Percentiles rank a stretch among this genome's conserved stretches.
phyloP scores from a whole-genome alignment of 2,329 filamentous ascomycete genomes.

The Verruconis gallopava region DNA sequence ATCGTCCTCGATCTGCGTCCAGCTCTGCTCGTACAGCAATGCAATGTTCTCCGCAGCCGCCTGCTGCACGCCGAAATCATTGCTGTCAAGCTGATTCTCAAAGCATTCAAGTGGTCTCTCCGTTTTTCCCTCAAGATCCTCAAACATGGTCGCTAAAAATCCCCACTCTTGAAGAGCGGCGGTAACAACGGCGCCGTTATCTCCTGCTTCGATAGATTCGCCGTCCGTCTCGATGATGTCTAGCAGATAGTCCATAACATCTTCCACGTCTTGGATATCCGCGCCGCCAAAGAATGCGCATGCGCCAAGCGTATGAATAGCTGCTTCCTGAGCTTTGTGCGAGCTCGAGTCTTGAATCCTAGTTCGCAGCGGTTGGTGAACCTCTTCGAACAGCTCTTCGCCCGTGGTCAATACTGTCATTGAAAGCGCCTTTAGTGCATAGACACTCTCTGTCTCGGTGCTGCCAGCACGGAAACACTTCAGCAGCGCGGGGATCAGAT shows the following conservation, averaged over 20 bases:
- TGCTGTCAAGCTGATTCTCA: constrained; percentile 71
- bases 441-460: constrained; percentile 54
- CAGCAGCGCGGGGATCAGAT: constrained; percentile 52
- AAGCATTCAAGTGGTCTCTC: constrained; percentile 67
- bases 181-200: constrained; percentile 57
- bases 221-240: constrained; percentile 74
- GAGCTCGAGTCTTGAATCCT: constrained; percentile 54
- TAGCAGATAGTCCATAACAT: constrained; percentile 61
- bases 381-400: constrained; percentile 43
- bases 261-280: constrained; percentile 51
- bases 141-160: constrained; percentile 63
- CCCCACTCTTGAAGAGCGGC: constrained; percentile 70
- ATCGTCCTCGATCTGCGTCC: constrained; percentile 44
- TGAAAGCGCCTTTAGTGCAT: constrained; percentile 59
- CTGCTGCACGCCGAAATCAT: constrained; percentile 59
- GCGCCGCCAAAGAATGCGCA: constrained; percentile 65
- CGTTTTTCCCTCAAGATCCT: constrained; percentile 59
- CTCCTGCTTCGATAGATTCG: constrained; percentile 54
- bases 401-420: constrained; percentile 50
- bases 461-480: constrained; percentile 57
- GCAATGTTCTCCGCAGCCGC: constrained; percentile 71
- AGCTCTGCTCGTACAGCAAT: constrained; percentile 64
- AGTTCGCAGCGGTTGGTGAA: constrained; percentile 51
- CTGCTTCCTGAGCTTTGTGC: constrained; percentile 49
- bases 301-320: constrained; percentile 62